Conservation (phyloP, 306 rosid species). For the Carpinus fangiana region DNA sequence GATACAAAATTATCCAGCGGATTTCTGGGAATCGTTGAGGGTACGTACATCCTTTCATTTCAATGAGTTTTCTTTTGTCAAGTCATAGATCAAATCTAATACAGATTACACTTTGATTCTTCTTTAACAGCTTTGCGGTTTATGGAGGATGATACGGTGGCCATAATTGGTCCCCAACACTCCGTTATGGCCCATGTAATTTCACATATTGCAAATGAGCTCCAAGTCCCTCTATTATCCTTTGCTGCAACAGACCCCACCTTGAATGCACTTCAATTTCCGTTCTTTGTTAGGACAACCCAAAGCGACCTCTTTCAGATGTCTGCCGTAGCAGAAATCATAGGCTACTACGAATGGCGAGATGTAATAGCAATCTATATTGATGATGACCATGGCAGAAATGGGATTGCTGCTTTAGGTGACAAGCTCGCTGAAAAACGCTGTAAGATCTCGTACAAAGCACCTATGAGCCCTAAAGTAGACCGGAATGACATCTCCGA, state of each 20-base stretch:
- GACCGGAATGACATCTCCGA: constrained; percentile 52
- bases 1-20: constrained; percentile 45
- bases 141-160: constrained; percentile 66
- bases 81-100: background rate
- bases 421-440: constrained; percentile 79
- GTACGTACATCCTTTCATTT: constrained; percentile 20
- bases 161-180: constrained; percentile 88
- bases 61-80: background rate
- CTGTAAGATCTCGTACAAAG: constrained; percentile 76
- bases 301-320: constrained; percentile 71
- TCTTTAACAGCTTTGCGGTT: constrained; percentile 65
- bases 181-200: constrained; percentile 85
- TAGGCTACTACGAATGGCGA: constrained; percentile 68
- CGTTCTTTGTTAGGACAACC: constrained; percentile 71
- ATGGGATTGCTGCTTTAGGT: constrained; percentile 68
- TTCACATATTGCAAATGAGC: constrained; percentile 86
- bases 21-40: constrained; percentile 55
- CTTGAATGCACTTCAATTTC: constrained; percentile 84
- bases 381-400: constrained; percentile 93
- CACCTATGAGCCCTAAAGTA: constrained; percentile 58
- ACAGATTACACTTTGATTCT: background rate
- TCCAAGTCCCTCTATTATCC: constrained; percentile 78
- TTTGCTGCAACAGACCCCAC: constrained; percentile 85
- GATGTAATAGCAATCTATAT: constrained; percentile 78
- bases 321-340: constrained; percentile 79